phyloP scores from a whole-genome alignment of 2,329 filamentous ascomycete genomes.

The Fusarium paranaense region DNA sequence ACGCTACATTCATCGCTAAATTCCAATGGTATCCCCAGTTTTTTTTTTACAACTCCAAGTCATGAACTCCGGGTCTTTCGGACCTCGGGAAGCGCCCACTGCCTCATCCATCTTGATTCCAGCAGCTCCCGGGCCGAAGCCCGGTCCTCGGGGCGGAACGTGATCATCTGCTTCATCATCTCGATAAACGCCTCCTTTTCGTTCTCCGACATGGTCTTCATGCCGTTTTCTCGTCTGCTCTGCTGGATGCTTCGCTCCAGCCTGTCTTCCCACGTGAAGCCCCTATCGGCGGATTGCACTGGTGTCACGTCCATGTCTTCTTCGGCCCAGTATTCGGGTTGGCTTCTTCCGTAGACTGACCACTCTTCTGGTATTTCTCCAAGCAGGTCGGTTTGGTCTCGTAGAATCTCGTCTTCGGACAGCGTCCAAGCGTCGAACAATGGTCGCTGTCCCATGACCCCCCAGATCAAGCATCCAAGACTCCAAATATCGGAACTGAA shows the following conservation, averaged over 20 bases:
- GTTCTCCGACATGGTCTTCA: constrained; percentile 26
- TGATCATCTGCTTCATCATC: constrained; percentile 37
- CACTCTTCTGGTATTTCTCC: constrained; percentile 36
- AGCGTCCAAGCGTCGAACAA: constrained; percentile 38
- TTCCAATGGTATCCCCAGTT: constrained; percentile 6
- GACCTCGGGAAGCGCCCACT: constrained; percentile 37
- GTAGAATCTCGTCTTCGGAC: constrained; percentile 34
- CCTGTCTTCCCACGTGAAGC: constrained; percentile 26
- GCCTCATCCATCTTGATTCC: constrained; percentile 34
- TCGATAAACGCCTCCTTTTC: constrained; percentile 35
- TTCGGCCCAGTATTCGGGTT: constrained; percentile 27
- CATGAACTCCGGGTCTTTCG: constrained; percentile 11
- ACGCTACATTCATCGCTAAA: constrained; percentile 4
- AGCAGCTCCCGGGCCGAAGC: constrained; percentile 25
- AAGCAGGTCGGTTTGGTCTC: constrained; percentile 34
- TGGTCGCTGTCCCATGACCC: constrained; percentile 30
- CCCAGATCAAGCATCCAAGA: constrained; percentile 39
- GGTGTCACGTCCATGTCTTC: constrained; percentile 15
- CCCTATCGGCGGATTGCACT: background rate
- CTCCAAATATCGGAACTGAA: constrained; percentile 39
- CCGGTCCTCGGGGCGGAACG: constrained; percentile 30
- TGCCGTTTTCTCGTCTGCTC: constrained; percentile 28
- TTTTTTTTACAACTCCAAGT: constrained; percentile 11
- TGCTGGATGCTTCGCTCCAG: constrained; percentile 34
- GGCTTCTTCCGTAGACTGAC: constrained; percentile 24